Evolutionary conservation across 2,329 filamentous ascomycete species (phyloP).

Genomic region (Colletotrichum sojae): DNA sequence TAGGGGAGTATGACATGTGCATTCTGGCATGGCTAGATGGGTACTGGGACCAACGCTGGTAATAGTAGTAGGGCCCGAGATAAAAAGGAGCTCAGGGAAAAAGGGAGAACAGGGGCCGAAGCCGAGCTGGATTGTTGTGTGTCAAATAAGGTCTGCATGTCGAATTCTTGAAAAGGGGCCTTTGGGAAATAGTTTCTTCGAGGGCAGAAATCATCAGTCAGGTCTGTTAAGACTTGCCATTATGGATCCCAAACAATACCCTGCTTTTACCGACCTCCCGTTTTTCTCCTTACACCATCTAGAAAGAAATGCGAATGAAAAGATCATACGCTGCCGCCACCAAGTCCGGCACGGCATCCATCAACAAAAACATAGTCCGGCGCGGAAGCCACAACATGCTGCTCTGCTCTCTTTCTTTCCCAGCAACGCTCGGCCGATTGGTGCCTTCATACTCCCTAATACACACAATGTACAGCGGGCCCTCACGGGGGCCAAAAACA

Average conservation of each 20-base stretch:
- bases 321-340: slow-evolving; percentile 10
- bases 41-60: slow-evolving; percentile 1
- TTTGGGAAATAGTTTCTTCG: slow-evolving; percentile 2
- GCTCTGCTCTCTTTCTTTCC: not conserved
- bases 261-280: slow-evolving; percentile 30
- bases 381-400: not conserved
- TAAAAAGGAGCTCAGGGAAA: not conserved
- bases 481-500: slow-evolving; percentile 15
- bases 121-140: not conserved
- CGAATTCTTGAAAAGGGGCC: not conserved
- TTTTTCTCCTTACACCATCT: slow-evolving; percentile 38
- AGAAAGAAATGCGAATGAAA: slow-evolving; percentile 22
- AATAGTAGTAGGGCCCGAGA: slow-evolving; percentile 4
- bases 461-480: slow-evolving; percentile 34
- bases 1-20: not conserved
- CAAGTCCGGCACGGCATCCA: slow-evolving; percentile 7
- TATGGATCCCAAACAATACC: slow-evolving; percentile 34
- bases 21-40: not conserved
- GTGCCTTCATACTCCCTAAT: slow-evolving; percentile 30
- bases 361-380: not conserved
- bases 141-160: not conserved
- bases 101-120: slow-evolving; percentile 2
- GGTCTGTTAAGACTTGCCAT: slow-evolving; percentile 36
- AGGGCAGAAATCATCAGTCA: slow-evolving; percentile 26
- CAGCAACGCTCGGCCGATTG: not conserved